Evolutionary conservation across 2,329 filamentous ascomycete species (phyloP), one percentile per base, ranked within the genome.

Genomic region (Cercospora sojina): DNA sequence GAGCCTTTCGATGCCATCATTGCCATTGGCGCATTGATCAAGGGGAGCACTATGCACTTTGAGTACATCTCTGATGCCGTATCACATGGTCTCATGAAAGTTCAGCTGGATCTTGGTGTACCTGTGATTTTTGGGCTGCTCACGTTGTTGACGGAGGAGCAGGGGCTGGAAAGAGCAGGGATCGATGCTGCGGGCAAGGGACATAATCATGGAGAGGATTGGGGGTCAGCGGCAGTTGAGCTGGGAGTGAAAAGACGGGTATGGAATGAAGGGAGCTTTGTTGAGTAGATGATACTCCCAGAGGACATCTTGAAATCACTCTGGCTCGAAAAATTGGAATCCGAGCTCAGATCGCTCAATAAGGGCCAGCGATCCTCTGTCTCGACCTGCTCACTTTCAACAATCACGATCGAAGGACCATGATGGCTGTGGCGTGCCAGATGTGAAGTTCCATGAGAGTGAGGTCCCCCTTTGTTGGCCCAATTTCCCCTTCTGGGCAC

Each of bases 11-110:
- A 98, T 77, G 95, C 95, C 69, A 88, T 99, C 70, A 93, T 99
- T 72, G 93, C 95, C 62, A 91, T 99, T 72, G 95, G 95, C 64
- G 93, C 97, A 64, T 87, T 99, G 68, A 97, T 99, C 83, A 99
- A 99, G 84, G 95, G 95, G 78, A 91, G 96, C 81, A 98, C 95
- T 6, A 97, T 97, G 93, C 95, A 99, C 82, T 99, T 99, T 76
- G 95, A 99, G 82, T 98, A 99, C 82, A 99, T 99, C 74, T 87
- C 93, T 49, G 95, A 98, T 71, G 88, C 92, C 47, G 93, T 96
- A 6, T 92, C 89, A 65, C 92, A 97, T 69, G 95, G 92, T 6
- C 85, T 99, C 68, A 99, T 99, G 95, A 89, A 92, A 70, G 89
- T 98, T 66, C 93, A 96, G 79, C 84, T 98, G 64, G 94, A 99